A percentile compares a stretch with the other conserved stretches of the same genome.
Conservation (phyloP, 352 stramenopile genomes). For the Phytophthora chlamydospora region DNA sequence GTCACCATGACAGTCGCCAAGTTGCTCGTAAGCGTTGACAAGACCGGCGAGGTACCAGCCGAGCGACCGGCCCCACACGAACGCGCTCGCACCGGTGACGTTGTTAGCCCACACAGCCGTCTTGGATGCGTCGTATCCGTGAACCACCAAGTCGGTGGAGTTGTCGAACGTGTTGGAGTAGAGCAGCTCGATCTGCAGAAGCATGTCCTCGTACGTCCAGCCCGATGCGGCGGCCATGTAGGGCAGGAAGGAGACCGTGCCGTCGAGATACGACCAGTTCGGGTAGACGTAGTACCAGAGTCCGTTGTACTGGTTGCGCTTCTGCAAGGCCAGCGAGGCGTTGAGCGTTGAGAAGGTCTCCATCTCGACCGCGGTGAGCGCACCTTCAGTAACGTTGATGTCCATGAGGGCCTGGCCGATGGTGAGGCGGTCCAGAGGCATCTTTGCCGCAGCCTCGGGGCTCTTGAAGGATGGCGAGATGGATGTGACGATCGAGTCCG, state of each 20-base stretch:
- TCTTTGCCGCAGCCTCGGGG: slow-evolving; percentile 21
- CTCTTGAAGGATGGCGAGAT: slow-evolving; percentile 26
- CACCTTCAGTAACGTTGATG: slow-evolving; percentile 25
- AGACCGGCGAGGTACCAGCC: slow-evolving; percentile 36
- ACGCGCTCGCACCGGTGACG: slow-evolving; percentile 26
- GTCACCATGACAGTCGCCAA: slow-evolving; percentile 17
- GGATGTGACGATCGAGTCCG: slow-evolving; percentile 29
- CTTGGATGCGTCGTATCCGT: slow-evolving; percentile 36
- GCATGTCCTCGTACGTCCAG: slow-evolving; percentile 37
- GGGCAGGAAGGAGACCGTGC: slow-evolving; percentile 32
- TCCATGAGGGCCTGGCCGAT: slow-evolving; percentile 31
- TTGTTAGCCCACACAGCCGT: slow-evolving; percentile 35
- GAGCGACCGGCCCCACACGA: slow-evolving; percentile 33
- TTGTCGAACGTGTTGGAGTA: slow-evolving; percentile 33
- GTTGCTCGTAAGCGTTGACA: slow-evolving; percentile 32
- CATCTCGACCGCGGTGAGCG: slow-evolving; percentile 18
- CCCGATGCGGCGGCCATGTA: slow-evolving; percentile 34
- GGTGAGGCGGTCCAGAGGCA: slow-evolving; percentile 32
- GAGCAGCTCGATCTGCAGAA: slow-evolving; percentile 35
- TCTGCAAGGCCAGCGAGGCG: slow-evolving; percentile 25
- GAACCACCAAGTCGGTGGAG: slow-evolving; percentile 20
- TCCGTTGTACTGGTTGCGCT: slow-evolving; percentile 33
- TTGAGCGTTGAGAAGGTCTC: slow-evolving; percentile 26
- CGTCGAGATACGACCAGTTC: slow-evolving; percentile 39
- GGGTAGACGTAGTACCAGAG: slow-evolving; percentile 43